phyloP scores from a whole-genome alignment of 2,329 filamentous ascomycete genomes.

The Aureobasidium leucospermi region DNA sequence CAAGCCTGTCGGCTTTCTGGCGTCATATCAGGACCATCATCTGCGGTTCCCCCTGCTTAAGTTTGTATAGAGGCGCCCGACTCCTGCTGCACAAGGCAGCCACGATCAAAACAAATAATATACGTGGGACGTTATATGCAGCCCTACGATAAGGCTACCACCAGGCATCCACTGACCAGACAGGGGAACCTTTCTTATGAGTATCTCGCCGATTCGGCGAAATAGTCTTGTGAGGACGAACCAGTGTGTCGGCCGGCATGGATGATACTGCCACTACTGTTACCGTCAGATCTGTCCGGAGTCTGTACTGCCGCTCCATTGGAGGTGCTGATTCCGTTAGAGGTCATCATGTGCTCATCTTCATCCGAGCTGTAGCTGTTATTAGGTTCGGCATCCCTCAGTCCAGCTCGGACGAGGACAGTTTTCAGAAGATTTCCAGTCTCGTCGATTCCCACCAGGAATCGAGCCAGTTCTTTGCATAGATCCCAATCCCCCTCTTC shows the following conservation, averaged over 20 bases:
- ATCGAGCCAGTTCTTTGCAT: conserved; percentile 90
- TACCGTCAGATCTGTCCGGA: not conserved
- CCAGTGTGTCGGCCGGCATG: not conserved
- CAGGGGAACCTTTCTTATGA: not conserved
- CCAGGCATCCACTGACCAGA: not conserved
- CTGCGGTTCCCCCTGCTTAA: not conserved
- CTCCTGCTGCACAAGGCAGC: not conserved
- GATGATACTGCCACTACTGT: not conserved
- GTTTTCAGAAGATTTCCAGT: conserved; percentile 71
- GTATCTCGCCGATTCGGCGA: conserved; percentile 1
- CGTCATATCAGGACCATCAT: not conserved
- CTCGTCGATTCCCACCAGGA: conserved; percentile 85
- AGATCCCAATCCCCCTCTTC: conserved; percentile 87
- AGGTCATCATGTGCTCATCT: not conserved
- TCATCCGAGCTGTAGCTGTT: not conserved
- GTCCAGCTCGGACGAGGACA: conserved; percentile 47
- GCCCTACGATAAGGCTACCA: conserved; percentile 1
- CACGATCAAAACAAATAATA: not conserved
- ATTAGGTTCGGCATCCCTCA: not conserved
- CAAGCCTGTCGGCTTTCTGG: conserved; percentile 35
- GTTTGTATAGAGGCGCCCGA: not conserved
- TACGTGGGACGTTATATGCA: not conserved
- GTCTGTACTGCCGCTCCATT: not conserved
- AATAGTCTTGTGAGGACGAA: conserved; percentile 6
- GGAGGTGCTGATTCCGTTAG: not conserved